Base-by-base conservation (phyloP, 208 protist species). In the Wallacemonas collosoma region DNA sequence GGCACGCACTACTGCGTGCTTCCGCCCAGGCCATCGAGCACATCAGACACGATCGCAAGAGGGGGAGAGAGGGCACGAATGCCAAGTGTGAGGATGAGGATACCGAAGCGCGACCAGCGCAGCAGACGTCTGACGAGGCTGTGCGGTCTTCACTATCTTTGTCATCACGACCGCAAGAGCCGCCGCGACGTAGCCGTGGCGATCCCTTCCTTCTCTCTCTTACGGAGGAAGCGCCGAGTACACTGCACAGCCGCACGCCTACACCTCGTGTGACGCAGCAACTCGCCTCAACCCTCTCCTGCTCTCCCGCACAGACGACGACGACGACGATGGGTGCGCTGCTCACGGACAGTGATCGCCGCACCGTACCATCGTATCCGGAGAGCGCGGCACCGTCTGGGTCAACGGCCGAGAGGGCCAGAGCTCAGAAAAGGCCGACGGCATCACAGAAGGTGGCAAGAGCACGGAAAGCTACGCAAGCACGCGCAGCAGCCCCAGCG, bases 1-100 rank as follows among this genome's bases (percentile, higher is more conserved):
- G 80, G 7, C 80, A 85, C 54, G 64, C 66, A 11, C 76, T 81
- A 40, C 61, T 85, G 40, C 68, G 80, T 60, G 77, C 69, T 26
- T 73, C 80, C 3, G 80, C 72, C 26, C 56, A 54, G 12, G 55
- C 64, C 3, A 55, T 39, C 11, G 48, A 26, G 26, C 26, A 26
- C 26, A 26, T 26, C 26, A 26, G 26, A 26, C 26, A 26, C 26
- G 26, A 26, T 26, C 26, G 26, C 26, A 26, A 26, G 26, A 26
- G 26, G 26, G 26, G 26, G 0, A 26, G 26, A 26, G 26, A 26
- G 26, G 0, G 26, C 26, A 26, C 26, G 26, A 26, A 26, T 26
- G 26, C 26, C 26, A 26, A 26, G 26, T 26, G 26, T 26, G 26
- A 26, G 26, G 26, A 26, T 26, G 26, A 26, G 26, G 26, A 26